Evolutionary conservation across 2,329 filamentous ascomycete genomes (phyloP), one percentile per base, ranked within the genome.

Genomic region (Alternaria atra): DNA sequence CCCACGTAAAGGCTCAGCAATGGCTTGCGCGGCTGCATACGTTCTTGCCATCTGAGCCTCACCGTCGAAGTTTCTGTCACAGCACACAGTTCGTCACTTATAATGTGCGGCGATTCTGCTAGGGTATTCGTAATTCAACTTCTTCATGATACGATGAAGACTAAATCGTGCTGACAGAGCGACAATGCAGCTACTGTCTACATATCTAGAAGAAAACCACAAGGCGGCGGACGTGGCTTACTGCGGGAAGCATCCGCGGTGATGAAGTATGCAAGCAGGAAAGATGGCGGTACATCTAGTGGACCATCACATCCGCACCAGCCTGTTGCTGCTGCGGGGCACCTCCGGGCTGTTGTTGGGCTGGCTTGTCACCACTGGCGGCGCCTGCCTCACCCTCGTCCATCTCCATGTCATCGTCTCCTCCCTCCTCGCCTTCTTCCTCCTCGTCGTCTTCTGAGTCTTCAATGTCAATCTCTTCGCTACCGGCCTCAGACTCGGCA

Each of bases 381-480:
- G 69, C 74, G 34, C 39, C 62, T n/a, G 59, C 39, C 52, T 82
- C 80, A 58, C 84, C 84, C 42, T 86, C 85, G 25, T 82, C 85
- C 84, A 86, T 86, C 67, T 87, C 85, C 67, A 86, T 84, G 66
- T 84, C 83, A 40, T 86, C 84, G 39, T 85, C 85, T 48, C 71
- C 75, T 53, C 83, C 86, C 51, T 86, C 88, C 30, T 85, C 87
- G 6, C 81, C 86, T 59, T 87, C 86, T 46, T 90, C 88, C 35
- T 92, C 88, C 29, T 92, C 88, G 17, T 92, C 88, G 25, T 92
- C 89, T 32, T 90, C 90, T 68, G 89, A 89, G 70, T 89, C 92
- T 78, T 93, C 91, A 56, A 88, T 89, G 73, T 93, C 91, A 46
- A 93, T 87, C 76, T 93, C 91, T 76, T 93, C 91, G 71, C 89